Evolutionary conservation across 331 rosid genomes (phyloP).

Genomic region (Prunus yedoensis): DNA sequence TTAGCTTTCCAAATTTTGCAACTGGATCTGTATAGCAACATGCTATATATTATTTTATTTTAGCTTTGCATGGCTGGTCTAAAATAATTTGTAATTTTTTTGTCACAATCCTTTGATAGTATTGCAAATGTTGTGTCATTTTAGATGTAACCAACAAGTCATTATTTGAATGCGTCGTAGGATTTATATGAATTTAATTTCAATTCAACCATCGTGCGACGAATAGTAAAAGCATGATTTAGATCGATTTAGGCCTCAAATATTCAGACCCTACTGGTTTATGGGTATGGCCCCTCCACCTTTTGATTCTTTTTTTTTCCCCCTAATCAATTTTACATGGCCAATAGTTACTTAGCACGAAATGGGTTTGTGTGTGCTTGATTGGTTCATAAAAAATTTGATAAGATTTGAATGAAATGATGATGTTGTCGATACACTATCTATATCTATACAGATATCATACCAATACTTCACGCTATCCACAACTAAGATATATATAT

Average conservation of each 20-base stretch:
- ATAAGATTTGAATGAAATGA: conserved; percentile 2
- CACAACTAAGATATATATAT: neutral
- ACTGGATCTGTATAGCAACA: conserved; percentile 2
- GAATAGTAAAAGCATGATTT: no score
- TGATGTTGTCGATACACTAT: no score
- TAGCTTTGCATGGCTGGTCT: neutral
- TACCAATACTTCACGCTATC: neutral
- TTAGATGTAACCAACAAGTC: no score
- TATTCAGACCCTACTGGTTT: neutral
- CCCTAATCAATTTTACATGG: neutral
- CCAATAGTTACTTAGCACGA: neutral
- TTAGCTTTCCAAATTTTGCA: neutral
- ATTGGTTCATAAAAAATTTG: neutral
- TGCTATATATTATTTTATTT: neutral
- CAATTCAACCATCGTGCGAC: no score
- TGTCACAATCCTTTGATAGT: no score
- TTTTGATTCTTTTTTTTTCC: neutral
- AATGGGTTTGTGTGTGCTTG: neutral
- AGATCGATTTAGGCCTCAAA: neutral
- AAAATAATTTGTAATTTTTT: no score
- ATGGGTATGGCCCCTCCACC: neutral
- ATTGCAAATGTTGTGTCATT: no score
- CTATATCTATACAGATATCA: no score
- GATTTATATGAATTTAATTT: no score
- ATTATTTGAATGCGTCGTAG: no score